Evolutionary conservation across 768 basidiomycete genomes (phyloP).

Genomic region (Pilatotrama ljubarskyi): DNA sequence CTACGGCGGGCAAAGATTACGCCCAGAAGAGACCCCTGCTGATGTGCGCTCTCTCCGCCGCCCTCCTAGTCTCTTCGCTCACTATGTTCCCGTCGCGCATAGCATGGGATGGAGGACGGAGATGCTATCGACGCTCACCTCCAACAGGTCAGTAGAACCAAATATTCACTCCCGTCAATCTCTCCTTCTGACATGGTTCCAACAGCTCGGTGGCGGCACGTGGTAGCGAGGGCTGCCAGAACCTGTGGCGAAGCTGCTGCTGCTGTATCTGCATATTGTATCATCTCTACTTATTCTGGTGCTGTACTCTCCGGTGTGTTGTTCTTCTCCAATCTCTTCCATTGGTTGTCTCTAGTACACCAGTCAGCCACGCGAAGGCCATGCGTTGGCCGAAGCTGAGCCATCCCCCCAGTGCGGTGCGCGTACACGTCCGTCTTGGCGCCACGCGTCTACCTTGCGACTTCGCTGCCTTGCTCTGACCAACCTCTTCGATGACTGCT

Average conservation of each 20-base stretch:
- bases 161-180: not conserved
- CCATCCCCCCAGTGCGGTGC: too few species aligned
- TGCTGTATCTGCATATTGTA: slow-evolving; percentile 8
- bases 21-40: slow-evolving; percentile 51
- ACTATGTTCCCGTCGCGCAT: not conserved
- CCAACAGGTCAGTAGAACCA: slow-evolving; percentile 49
- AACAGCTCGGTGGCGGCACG: slow-evolving; percentile 14
- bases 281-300: not conserved
- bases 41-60: slow-evolving; percentile 38
- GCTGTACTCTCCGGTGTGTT: slow-evolving; percentile 5
- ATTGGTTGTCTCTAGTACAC: too few species aligned
- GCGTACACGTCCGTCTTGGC: too few species aligned
- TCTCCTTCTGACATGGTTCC: not conserved
- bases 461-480: too few species aligned
- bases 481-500: too few species aligned
- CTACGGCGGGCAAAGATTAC: slow-evolving; percentile 54
- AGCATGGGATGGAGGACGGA: slow-evolving; percentile 62
- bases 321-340: not conserved
- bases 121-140: slow-evolving; percentile 63
- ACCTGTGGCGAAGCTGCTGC: not conserved
- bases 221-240: not conserved
- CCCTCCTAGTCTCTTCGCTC: slow-evolving; percentile 1
- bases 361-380: too few species aligned
- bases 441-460: too few species aligned
- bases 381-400: too few species aligned